Evolutionary conservation across 306 rosid species (phyloP).

Genomic region (Cicer bijugum): DNA sequence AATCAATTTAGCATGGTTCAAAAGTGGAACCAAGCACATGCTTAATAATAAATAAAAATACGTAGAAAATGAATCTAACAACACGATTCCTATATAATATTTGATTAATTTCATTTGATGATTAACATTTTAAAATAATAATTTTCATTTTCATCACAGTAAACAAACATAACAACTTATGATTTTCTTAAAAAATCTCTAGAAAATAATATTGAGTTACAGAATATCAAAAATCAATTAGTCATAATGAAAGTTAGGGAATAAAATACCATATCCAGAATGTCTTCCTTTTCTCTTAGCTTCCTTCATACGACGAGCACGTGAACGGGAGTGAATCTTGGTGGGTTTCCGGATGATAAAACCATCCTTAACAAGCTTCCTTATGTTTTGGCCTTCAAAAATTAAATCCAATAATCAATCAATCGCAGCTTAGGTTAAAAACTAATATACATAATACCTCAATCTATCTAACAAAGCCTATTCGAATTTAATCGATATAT

Average conservation of each 20-base stretch:
- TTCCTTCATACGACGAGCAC: constrained; percentile 92
- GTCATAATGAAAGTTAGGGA: neutral
- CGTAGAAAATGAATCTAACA: too few species aligned
- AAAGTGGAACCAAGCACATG: too few species aligned
- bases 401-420: neutral
- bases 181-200: neutral
- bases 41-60: too few species aligned
- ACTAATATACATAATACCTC: neutral
- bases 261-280: constrained; percentile 83
- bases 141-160: neutral
- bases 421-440: neutral
- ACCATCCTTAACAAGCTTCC: constrained; percentile 98
- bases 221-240: neutral
- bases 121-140: neutral
- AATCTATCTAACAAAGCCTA: neutral
- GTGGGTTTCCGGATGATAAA: constrained; percentile 96
- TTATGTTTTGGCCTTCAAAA: constrained; percentile 82
- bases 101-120: neutral
- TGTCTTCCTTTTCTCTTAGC: constrained; percentile 97
- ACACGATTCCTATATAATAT: neutral
- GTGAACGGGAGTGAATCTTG: constrained; percentile 94
- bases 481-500: neutral
- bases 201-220: neutral
- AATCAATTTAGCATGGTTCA: too few species aligned
- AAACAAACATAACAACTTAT: neutral